Evolutionary conservation across 148 eudicot species (phyloP).

Genomic region (Chenopodium quinoa): DNA sequence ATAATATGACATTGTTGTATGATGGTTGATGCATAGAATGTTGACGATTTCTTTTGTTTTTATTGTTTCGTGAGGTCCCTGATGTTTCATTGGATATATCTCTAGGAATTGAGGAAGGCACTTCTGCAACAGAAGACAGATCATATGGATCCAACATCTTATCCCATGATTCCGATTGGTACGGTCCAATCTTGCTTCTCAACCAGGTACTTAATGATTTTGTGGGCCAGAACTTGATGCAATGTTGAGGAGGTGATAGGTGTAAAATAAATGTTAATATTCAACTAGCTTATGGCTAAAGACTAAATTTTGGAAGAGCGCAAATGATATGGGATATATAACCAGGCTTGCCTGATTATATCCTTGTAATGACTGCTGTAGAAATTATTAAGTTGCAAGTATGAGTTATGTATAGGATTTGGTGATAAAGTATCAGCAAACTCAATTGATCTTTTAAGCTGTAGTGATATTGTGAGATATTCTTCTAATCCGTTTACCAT

Average conservation of each 20-base stretch:
- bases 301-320: background rate
- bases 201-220: constrained; percentile 54
- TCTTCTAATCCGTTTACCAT: background rate
- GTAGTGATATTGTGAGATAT: no score
- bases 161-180: constrained; percentile 85
- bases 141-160: constrained; percentile 40
- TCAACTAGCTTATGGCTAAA: background rate
- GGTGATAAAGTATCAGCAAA: background rate
- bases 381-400: background rate
- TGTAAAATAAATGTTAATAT: background rate
- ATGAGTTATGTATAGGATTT: background rate
- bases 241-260: background rate
- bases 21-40: background rate
- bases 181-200: constrained; percentile 80
- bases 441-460: background rate
- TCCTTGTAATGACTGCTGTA: background rate
- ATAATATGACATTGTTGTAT: background rate
- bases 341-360: background rate
- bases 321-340: background rate
- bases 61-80: background rate
- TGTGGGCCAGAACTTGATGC: background rate
- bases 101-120: constrained; percentile 71
- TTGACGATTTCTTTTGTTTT: background rate
- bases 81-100: constrained; percentile 4
- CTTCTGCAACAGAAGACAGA: constrained; percentile 44